These are phyloP conservation scores for Lojkania enalia DNA, from an alignment of 2,329 filamentous ascomycete genomes.

Conservation along the genomic window DNA sequence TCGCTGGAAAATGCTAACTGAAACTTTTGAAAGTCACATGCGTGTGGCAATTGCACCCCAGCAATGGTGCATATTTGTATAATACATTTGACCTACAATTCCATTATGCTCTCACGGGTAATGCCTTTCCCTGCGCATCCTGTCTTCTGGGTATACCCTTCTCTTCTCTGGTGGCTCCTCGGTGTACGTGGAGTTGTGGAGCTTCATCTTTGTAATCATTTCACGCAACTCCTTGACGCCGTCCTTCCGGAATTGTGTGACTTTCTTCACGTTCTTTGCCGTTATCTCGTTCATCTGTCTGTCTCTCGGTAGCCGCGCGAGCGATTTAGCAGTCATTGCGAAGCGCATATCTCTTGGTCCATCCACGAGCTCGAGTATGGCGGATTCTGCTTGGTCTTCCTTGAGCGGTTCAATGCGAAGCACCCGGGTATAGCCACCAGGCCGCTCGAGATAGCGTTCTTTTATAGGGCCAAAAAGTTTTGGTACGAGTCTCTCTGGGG, in stretches of 20 bases:
- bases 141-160: conserved; percentile 37
- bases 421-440: conserved; percentile 93
- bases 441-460: conserved; percentile 74
- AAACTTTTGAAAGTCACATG: too few species aligned
- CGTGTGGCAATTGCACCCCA: too few species aligned
- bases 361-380: conserved; percentile 93
- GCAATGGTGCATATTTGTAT: background rate
- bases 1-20: too few species aligned
- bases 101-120: conserved; percentile 17
- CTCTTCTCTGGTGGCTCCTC: conserved; percentile 34
- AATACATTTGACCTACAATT: background rate
- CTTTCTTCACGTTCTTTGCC: conserved; percentile 77
- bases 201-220: conserved; percentile 52
- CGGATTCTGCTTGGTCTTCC: conserved; percentile 83
- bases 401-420: conserved; percentile 88
- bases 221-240: conserved; percentile 70
- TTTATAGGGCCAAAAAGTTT: conserved; percentile 87
- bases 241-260: conserved; percentile 71
- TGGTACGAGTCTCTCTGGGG: conserved; percentile 69
- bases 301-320: conserved; percentile 65
- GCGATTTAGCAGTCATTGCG: conserved; percentile 84
- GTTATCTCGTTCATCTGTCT: conserved; percentile 69
- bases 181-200: conserved; percentile 25
- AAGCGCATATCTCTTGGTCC: conserved; percentile 93
- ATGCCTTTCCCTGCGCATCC: conserved; percentile 31